Conservation (phyloP, 163 green algal species). For the Scenedesmus sp. region DNA sequence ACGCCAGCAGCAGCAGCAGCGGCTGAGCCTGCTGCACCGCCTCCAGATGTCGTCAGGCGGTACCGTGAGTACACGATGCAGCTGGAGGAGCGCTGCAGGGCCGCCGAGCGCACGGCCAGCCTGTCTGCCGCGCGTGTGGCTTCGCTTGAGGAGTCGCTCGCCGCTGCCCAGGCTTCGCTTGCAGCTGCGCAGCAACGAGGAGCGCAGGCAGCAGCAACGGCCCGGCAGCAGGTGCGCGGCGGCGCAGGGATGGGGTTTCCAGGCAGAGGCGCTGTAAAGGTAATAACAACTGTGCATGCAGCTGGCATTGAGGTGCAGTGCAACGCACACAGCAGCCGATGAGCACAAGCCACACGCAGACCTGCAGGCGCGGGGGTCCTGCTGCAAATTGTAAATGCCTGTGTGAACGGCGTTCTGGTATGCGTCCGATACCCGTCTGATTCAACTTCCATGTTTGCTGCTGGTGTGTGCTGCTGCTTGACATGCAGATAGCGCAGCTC, state of each 20-base stretch:
- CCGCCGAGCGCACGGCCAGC: conserved; percentile 34
- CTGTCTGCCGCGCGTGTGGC: conserved; percentile 40
- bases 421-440: too few relatives aligned
- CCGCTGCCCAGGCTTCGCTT: conserved; percentile 32
- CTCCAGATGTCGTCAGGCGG: conserved; percentile 22
- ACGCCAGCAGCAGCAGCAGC: conserved; percentile 21
- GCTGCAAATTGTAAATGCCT: too few relatives aligned
- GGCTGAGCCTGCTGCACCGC: background rate
- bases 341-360: too few relatives aligned
- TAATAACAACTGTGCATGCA: too few relatives aligned
- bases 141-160: conserved; percentile 41
- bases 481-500: conserved; percentile 27
- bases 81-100: conserved; percentile 43
- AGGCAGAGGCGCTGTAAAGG: background rate
- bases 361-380: too few relatives aligned
- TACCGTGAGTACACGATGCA: conserved; percentile 47
- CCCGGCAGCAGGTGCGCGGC: conserved; percentile 44
- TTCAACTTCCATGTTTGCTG: too few relatives aligned
- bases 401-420: too few relatives aligned
- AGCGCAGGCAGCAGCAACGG: conserved; percentile 1
- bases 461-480: background rate
- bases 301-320: too few relatives aligned
- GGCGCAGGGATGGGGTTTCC: background rate
- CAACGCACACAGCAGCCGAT: too few relatives aligned
- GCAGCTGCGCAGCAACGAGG: conserved; percentile 31